These are phyloP conservation scores for Eurotiales sp. DNA, from an alignment of 2,329 filamentous ascomycete species.

Conservation along the genomic window DNA sequence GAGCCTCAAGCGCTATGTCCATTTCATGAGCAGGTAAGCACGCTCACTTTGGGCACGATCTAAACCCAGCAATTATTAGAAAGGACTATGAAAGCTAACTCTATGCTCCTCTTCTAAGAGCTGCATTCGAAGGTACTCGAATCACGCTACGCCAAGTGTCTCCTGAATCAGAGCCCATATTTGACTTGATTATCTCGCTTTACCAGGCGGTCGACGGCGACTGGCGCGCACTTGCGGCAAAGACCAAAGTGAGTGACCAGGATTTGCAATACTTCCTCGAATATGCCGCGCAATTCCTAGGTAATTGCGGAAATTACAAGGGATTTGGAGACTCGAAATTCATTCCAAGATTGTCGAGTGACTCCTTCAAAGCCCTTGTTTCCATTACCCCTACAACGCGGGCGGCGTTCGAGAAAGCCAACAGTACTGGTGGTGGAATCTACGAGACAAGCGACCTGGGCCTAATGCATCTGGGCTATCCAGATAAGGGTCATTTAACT, in stretches of 20 bases:
- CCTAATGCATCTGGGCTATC: constrained; percentile 72
- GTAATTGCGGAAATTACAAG: constrained; percentile 82
- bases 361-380: constrained; percentile 63
- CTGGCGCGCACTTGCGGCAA: constrained; percentile 64
- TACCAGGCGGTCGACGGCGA: constrained; percentile 65
- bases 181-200: constrained; percentile 72
- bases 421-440: constrained; percentile 57
- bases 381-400: constrained; percentile 57
- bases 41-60: background rate
- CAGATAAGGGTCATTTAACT: constrained; percentile 71
- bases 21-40: constrained; percentile 74
- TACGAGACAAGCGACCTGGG: constrained; percentile 63
- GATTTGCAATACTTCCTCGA: constrained; percentile 68
- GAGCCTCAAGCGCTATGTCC: constrained; percentile 82
- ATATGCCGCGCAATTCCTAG: constrained; percentile 74
- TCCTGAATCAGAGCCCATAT: constrained; percentile 76
- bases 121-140: constrained; percentile 71
- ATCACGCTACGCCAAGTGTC: constrained; percentile 79
- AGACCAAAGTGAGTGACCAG: constrained; percentile 61
- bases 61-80: background rate
- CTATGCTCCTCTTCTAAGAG: constrained; percentile 46
- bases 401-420: constrained; percentile 63
- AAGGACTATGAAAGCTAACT: constrained; percentile 14
- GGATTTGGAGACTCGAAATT: constrained; percentile 84
- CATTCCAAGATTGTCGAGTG: constrained; percentile 65